These are phyloP conservation scores for Tolypocladium sp. DNA, from an alignment of 2,329 filamentous ascomycete genomes.

Conservation along the genomic window DNA sequence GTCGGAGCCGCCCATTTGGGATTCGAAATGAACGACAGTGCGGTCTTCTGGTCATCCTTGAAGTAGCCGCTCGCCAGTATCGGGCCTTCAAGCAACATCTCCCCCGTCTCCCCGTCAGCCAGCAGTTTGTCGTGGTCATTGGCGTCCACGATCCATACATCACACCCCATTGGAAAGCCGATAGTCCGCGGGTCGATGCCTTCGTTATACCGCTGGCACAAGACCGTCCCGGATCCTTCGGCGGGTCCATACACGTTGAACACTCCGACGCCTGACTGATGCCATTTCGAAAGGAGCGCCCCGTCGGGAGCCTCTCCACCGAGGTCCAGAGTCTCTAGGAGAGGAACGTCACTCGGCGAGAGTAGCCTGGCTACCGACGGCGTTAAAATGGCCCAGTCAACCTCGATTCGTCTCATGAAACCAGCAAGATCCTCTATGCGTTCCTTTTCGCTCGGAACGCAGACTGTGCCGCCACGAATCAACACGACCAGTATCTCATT, in stretches of 20 bases:
- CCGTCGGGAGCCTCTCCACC: neutral
- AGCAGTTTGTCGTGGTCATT: conserved; percentile 8
- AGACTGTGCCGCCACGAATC: neutral
- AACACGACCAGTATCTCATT: neutral
- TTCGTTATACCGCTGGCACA: neutral
- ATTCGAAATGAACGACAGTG: conserved; percentile 25
- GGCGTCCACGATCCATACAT: conserved; percentile 12
- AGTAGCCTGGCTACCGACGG: neutral
- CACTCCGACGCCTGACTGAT: neutral
- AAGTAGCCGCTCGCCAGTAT: conserved; percentile 14
- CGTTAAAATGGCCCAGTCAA: neutral
- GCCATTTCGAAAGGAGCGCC: neutral
- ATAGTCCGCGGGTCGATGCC: neutral
- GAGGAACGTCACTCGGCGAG: neutral
- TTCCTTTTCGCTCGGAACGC: neutral
- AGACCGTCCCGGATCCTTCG: neutral
- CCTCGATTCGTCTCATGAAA: neutral
- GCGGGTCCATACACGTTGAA: neutral
- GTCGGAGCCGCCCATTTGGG: conserved; percentile 23
- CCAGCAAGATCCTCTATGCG: neutral
- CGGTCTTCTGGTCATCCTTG: conserved; percentile 11
- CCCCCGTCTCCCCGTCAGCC: conserved; percentile 12
- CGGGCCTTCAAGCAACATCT: conserved; percentile 17
- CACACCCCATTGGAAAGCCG: neutral
- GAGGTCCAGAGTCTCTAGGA: neutral